A percentile compares a stretch with the other conserved stretches of the same genome.
Conservation (phyloP, 2,329 filamentous ascomycete genomes). For the Claviceps lovelessii region DNA sequence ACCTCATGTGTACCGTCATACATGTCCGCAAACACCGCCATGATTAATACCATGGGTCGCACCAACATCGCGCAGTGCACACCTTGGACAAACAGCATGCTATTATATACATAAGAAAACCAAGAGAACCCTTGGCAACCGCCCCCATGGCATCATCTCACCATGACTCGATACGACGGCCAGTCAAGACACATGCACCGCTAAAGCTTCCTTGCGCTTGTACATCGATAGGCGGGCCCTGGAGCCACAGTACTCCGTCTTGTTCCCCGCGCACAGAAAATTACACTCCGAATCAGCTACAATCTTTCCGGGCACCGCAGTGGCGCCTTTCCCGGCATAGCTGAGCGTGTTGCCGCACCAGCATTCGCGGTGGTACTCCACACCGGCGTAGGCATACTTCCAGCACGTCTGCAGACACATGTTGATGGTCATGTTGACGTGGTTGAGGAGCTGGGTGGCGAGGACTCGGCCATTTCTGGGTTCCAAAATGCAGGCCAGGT, state of each 20-base stretch:
- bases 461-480: constrained; percentile 20
- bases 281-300: constrained; percentile 18
- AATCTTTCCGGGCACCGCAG: constrained; percentile 15
- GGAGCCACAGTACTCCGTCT: constrained; percentile 18
- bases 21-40: too few species aligned
- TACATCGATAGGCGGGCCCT: neutral
- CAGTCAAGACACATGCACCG: neutral
- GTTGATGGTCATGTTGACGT: constrained; percentile 20
- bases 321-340: constrained; percentile 11
- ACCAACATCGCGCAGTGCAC: too few species aligned
- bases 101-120: too few species aligned
- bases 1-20: too few species aligned
- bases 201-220: neutral
- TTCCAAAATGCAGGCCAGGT: constrained; percentile 22
- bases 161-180: neutral
- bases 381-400: constrained; percentile 21
- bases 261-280: constrained; percentile 21
- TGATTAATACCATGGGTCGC: too few species aligned
- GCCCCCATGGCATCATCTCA: too few species aligned
- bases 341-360: constrained; percentile 22
- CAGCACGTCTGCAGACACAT: constrained; percentile 19
- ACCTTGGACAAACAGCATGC: too few species aligned
- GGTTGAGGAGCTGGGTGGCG: constrained; percentile 15
- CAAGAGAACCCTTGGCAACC: too few species aligned
- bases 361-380: constrained; percentile 25